Conservation (phyloP, 1,139 yeast genomes). For the Saccharomyces uvarum region DNA sequence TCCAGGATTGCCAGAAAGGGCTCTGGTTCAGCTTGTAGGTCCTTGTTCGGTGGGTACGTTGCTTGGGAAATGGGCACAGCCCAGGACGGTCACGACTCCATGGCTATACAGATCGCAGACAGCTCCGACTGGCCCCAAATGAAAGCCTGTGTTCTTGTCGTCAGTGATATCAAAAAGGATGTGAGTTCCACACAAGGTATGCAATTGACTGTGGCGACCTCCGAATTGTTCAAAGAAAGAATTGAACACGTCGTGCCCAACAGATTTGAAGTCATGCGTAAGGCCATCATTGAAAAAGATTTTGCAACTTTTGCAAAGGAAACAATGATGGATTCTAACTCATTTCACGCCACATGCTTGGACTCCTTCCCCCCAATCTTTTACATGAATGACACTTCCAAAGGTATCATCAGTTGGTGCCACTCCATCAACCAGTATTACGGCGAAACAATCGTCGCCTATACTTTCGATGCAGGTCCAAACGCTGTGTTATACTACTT, state of each 20-base stretch:
- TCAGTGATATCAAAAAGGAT: slow-evolving; percentile 86
- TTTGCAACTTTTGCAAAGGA: slow-evolving; percentile 76
- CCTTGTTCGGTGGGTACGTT: slow-evolving; percentile 92
- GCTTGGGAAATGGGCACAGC: slow-evolving; percentile 95
- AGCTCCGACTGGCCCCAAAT: slow-evolving; percentile 82
- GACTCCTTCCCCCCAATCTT: slow-evolving; percentile 95
- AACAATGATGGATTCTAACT: slow-evolving; percentile 94
- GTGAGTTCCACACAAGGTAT: slow-evolving; percentile 92
- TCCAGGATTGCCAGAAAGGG: slow-evolving; percentile 95
- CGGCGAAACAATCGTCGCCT: slow-evolving; percentile 74
- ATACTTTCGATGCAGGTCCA: slow-evolving; percentile 98
- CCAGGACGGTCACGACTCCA: slow-evolving; percentile 76
- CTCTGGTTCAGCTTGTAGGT: slow-evolving; percentile 96
- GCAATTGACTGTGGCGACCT: slow-evolving; percentile 89
- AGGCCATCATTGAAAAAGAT: slow-evolving; percentile 61
- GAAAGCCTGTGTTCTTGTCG: slow-evolving; percentile 88
- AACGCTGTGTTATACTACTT: slow-evolving; percentile 91
- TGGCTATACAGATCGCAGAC: slow-evolving; percentile 87
- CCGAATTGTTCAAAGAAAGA: slow-evolving; percentile 76
- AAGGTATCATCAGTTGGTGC: slow-evolving; percentile 71
- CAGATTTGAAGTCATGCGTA: slow-evolving; percentile 75
- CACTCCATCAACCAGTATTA: slow-evolving; percentile 66
- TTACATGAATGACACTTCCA: slow-evolving; percentile 91
- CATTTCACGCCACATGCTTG: slow-evolving; percentile 93
- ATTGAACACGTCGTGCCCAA: slow-evolving; percentile 73